Percentiles rank a stretch among this genome's conserved stretches.
These are phyloP conservation scores for Phytophthora quininea DNA, from an alignment of 352 stramenopile genomes.

Conservation along the genomic window DNA sequence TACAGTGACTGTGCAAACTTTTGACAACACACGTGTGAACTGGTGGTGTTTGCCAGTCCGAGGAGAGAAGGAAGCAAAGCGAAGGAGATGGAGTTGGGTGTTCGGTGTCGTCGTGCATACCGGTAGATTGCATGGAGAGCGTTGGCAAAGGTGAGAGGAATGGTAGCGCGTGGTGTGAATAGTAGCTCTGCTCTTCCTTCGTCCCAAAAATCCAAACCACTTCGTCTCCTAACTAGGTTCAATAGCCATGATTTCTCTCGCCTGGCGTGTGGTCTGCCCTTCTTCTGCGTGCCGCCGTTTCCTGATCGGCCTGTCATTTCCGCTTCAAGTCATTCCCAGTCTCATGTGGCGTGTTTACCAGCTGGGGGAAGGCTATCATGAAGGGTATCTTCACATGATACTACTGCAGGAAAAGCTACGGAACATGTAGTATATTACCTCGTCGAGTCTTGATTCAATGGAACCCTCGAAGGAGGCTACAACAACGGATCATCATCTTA, in stretches of 20 bases:
- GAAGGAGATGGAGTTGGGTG: slow-evolving; percentile 26
- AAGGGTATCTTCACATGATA: too few species aligned
- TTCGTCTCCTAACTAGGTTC: too few species aligned
- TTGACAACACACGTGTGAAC: slow-evolving; percentile 30
- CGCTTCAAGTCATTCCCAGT: neutral
- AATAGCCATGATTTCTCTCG: too few species aligned
- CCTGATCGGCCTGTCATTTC: too few species aligned
- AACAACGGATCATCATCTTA: slow-evolving; percentile 8
- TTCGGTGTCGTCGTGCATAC: slow-evolving; percentile 33
- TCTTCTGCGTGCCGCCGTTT: neutral
- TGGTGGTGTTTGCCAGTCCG: slow-evolving; percentile 17
- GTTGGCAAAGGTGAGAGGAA: slow-evolving; percentile 5
- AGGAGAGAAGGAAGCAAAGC: slow-evolving; percentile 14
- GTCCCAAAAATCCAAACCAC: neutral
- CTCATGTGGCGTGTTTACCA: slow-evolving; percentile 11
- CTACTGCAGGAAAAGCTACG: too few species aligned
- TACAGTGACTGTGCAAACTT: slow-evolving; percentile 44
- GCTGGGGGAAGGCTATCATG: slow-evolving; percentile 1
- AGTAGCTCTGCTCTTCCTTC: slow-evolving; percentile 28
- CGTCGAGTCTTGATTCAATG: slow-evolving; percentile 10
- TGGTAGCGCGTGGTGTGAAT: slow-evolving; percentile 33
- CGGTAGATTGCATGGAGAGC: slow-evolving; percentile 9
- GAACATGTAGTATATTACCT: slow-evolving; percentile 13
- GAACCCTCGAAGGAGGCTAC: too few species aligned
- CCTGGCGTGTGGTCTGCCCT: neutral